These are phyloP conservation scores for Capsicum baccatum DNA, from an alignment of 257 asterid species.

Conservation along the genomic window DNA sequence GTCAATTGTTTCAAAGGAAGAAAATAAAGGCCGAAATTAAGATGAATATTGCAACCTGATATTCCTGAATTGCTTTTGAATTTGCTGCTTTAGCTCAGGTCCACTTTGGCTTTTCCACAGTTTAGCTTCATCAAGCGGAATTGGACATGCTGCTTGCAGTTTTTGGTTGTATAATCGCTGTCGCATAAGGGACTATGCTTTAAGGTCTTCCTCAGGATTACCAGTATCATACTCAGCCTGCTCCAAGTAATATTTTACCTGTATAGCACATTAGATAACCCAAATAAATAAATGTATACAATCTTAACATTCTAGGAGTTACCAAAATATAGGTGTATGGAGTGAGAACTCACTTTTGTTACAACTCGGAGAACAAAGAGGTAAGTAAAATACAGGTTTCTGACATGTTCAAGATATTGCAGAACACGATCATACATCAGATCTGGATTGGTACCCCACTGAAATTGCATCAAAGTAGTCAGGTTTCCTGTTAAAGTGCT, in stretches of 20 bases:
- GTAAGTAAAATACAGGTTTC: conserved; percentile 88
- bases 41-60: conserved; percentile 57
- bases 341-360: conserved; percentile 65
- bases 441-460: conserved; percentile 92
- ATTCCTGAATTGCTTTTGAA: conserved; percentile 87
- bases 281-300: neutral
- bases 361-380: conserved; percentile 96
- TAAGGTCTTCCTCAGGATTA: conserved; percentile 73
- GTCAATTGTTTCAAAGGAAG: too few relatives aligned
- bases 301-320: conserved; percentile 15
- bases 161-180: conserved; percentile 80
- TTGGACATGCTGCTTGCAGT: conserved; percentile 84
- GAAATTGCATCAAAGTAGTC: conserved; percentile 43
- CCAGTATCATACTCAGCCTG: conserved; percentile 90
- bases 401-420: conserved; percentile 84
- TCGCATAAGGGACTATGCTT: conserved; percentile 76
- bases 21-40: too few relatives aligned
- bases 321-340: conserved; percentile 20
- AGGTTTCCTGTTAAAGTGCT: conserved; percentile 25
- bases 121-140: conserved; percentile 95
- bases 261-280: conserved; percentile 30
- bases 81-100: conserved; percentile 83
- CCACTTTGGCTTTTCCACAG: conserved; percentile 97
- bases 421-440: conserved; percentile 83
- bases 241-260: conserved; percentile 90